Percentiles rank a stretch among this genome's conserved stretches.
Evolutionary conservation across 805 yeast species (phyloP).

Genomic region (Candida ipomoeae): DNA sequence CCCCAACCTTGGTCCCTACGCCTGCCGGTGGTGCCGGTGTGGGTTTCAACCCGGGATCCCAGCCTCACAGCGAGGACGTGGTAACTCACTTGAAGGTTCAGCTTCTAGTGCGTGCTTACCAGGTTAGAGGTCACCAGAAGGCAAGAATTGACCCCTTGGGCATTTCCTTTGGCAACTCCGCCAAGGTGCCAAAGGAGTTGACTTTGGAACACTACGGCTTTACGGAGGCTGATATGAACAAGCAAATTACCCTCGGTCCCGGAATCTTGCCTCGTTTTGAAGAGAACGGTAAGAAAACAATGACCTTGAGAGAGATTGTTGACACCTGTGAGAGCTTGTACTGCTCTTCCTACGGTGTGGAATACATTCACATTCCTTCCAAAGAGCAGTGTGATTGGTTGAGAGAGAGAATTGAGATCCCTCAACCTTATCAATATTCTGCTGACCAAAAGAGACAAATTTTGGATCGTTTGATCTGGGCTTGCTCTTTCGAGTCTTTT

Average conservation of each 20-base stretch:
- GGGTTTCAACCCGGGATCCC: slow-evolving; percentile 50
- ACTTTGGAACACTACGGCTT: slow-evolving; percentile 91
- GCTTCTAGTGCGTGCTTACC: slow-evolving; percentile 95
- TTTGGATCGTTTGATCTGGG: slow-evolving; percentile 94
- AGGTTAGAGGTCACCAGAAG: slow-evolving; percentile 96
- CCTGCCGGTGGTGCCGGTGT: slow-evolving; percentile 71
- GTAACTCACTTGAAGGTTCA: slow-evolving; percentile 91
- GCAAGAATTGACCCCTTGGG: slow-evolving; percentile 96
- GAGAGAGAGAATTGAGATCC: slow-evolving; percentile 93
- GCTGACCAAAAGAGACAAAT: slow-evolving; percentile 93
- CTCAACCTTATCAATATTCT: slow-evolving; percentile 76
- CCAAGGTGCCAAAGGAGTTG: slow-evolving; percentile 73
- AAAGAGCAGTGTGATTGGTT: slow-evolving; percentile 97
- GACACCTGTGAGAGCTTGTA: slow-evolving; percentile 76
- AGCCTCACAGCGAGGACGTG: slow-evolving; percentile 55
- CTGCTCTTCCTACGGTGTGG: slow-evolving; percentile 87
- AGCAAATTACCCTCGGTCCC: slow-evolving; percentile 87
- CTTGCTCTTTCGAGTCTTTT: slow-evolving; percentile 90
- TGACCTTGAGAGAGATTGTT: slow-evolving; percentile 77
- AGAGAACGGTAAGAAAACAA: slow-evolving; percentile 52
- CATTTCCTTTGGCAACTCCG: slow-evolving; percentile 74
- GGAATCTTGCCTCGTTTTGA: slow-evolving; percentile 95
- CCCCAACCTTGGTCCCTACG: slow-evolving; percentile 83
- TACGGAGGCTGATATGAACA: slow-evolving; percentile 78
- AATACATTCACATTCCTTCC: slow-evolving; percentile 94